Base-by-base conservation (phyloP, 352 stramenopile genomes). In the Pythium biforme region DNA sequence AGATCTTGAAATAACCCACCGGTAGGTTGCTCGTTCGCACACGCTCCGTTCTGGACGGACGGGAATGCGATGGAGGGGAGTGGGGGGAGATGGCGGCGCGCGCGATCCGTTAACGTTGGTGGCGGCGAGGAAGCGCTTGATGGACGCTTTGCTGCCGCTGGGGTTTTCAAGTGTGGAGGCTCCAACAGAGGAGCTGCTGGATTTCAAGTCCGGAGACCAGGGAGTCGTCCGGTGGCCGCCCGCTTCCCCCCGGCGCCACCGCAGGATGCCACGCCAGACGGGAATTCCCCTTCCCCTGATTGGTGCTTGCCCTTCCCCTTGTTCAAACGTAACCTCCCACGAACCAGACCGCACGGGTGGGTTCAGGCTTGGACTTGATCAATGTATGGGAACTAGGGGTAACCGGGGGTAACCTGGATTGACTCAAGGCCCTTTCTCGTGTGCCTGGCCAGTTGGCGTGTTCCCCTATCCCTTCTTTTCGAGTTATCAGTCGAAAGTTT, bases 401-500 rank as follows among this genome's bases (percentile, higher is more conserved):
- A 55, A 49, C 52, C 25, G 17, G n/a, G 19, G 12, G 54, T 61
- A 53, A 33, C 54, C 47, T 26, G 48, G 25, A 57, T 22, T 37
- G 46, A 37, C 51, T 33, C 34, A 34, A 27, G 48, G 56, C 12
- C 56, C 56, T 56, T 63, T 63, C 40, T 63, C 47, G 49, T 56
- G 45, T 37, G 9, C 31, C 20, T 55, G 37, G 8, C 5, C 15
- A 47, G 22, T 34, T 54, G n/a, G 29, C 23, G 10, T 7, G 19
- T 33, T 23, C 19, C 56, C 56, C 56, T 63, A 63, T 26, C 49
- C 47, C 46, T 59, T 41, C 34, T 49, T 49, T 52, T 59, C 49
- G 56, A 51, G 56, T 56, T 56, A 63, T 63, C 56, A 63, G 56
- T 48, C 27, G 56, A 63, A 63, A 33, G 8, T 40, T 47, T 51